Base-by-base conservation (phyloP, 2,329 filamentous ascomycete genomes). In the Aspergillus transmontanensis region DNA sequence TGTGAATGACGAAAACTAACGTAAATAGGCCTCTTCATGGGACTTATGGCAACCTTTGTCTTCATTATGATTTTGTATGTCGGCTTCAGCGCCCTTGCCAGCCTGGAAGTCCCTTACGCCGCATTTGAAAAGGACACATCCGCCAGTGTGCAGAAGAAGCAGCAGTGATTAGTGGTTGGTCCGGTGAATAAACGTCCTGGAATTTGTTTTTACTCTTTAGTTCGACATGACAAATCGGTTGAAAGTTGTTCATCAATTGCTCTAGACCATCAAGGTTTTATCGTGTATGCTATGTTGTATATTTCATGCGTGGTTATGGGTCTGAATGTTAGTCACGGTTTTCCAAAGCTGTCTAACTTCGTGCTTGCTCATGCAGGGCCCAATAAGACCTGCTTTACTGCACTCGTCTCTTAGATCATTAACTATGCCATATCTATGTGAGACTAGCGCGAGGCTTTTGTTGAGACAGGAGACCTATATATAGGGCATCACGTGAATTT, bases 61-160 rank as follows among this genome's bases (percentile, higher is more conserved):
- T 84, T 97, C 56, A 79, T 96, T 64, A 81, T 87, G 32, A 94
- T 98, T 69, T 82, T 97, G 6, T 89, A 90, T 68, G 89, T 94
- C 61, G 95, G 90, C 16, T 81, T 98, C 60, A 87, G 80, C 64
- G 93, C 91, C 16, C 83, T 98, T 14, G 83, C 86, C 7, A 94
- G 92, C 69, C 84, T 99, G 21, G 85, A 97, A 77, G 92, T 98
- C 34, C 91, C 92, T 1, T 98, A 98, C 77, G 93, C 91, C 66
- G 93, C 95, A 1, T 99, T 98, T 76, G 94, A 96, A 76, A 97
- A 97, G 84, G 94, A 97, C 71, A 96, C 93, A 84, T 92, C 93
- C 0, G 92, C 93, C n/a, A 84, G 88, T 43, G 90, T 90, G 36
- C 92, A 96, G 80, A 96, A 94, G 87, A 96, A 88, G 76, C 79